Evolutionary conservation across 2,329 filamentous ascomycete species (phyloP).

Genomic region (Ceratocystis papillata): DNA sequence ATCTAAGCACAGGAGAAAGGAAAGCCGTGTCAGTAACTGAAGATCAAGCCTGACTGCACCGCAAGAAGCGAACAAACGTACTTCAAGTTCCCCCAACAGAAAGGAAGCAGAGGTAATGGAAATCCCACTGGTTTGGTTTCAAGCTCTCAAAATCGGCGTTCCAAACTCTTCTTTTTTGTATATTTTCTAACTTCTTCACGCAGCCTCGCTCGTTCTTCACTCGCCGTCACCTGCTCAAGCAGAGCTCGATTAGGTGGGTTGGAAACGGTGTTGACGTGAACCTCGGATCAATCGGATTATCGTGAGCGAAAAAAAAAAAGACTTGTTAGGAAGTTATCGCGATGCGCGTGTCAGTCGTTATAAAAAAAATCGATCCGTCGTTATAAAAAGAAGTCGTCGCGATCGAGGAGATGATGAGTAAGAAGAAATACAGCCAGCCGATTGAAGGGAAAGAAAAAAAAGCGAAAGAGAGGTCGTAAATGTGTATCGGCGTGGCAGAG

Average conservation of each 20-base stretch:
- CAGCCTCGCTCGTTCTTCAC: constrained; percentile 10
- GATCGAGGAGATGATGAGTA: constrained; percentile 17
- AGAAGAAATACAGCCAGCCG: constrained; percentile 22
- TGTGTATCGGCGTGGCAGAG: constrained; percentile 17
- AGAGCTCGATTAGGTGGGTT: constrained; percentile 20
- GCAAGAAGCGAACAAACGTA: constrained; percentile 23
- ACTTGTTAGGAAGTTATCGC: background rate
- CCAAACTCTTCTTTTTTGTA: background rate
- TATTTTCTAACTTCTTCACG: background rate
- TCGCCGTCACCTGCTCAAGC: constrained; percentile 23
- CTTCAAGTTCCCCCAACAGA: background rate
- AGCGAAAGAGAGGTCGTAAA: constrained; percentile 4
- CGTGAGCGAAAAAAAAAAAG: constrained; percentile 9
- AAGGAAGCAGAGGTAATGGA: background rate
- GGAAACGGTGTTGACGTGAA: background rate
- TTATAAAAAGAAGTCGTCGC: constrained; percentile 20
- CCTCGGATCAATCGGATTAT: constrained; percentile 9
- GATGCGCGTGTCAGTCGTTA: constrained; percentile 15
- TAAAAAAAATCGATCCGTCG: constrained; percentile 20
- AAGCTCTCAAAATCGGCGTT: background rate
- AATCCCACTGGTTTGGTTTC: constrained; percentile 1
- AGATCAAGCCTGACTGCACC: constrained; percentile 18
- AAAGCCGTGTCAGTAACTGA: constrained; percentile 23
- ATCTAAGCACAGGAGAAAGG: constrained; percentile 19
- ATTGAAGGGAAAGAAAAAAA: constrained; percentile 20